A percentile compares a stretch with the other conserved stretches of the same genome.
Conservation (phyloP, 1,284 basidiomycete genomes). For the Phellinidium pouzarii region DNA sequence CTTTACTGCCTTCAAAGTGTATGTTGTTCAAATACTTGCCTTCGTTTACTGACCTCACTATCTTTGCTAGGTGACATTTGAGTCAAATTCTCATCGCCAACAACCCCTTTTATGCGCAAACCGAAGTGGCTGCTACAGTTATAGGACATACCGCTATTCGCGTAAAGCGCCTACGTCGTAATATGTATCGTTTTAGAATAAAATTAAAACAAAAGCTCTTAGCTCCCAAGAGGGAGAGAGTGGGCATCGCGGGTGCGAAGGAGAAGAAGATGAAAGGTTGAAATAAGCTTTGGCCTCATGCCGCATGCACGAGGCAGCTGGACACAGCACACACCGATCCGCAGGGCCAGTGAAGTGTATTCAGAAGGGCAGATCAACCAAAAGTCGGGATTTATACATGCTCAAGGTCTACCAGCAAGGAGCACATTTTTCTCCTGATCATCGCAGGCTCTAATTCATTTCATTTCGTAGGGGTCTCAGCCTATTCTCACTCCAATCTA, state of each 20-base stretch:
- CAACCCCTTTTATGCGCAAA: too few relatives aligned
- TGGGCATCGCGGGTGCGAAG: not conserved
- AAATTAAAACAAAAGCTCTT: too few relatives aligned
- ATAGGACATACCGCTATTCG: not conserved
- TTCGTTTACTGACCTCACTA: too few relatives aligned
- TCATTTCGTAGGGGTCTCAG: not conserved
- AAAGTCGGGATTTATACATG: not conserved
- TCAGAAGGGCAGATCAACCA: not conserved
- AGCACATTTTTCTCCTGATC: not conserved
- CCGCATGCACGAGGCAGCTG: not conserved
- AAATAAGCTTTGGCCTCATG: not conserved
- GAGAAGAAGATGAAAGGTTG: not conserved
- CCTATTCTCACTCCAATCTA: not conserved
- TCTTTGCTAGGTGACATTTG: too few relatives aligned
- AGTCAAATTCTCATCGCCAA: too few relatives aligned
- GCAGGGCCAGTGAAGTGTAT: not conserved
- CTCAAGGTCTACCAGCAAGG: not conserved
- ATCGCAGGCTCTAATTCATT: not conserved
- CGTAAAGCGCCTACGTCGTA: too few relatives aligned
- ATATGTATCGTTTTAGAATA: too few relatives aligned
- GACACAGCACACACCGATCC: not conserved
- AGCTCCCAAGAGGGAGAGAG: too few relatives aligned
- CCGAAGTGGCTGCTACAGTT: too few relatives aligned
- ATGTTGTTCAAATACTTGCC: too few relatives aligned
- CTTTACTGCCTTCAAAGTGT: too few relatives aligned